Percentiles rank a stretch among this genome's conserved stretches.
These are phyloP conservation scores for Apiospora marii DNA, from an alignment of 2,329 filamentous ascomycete genomes.

Conservation along the genomic window DNA sequence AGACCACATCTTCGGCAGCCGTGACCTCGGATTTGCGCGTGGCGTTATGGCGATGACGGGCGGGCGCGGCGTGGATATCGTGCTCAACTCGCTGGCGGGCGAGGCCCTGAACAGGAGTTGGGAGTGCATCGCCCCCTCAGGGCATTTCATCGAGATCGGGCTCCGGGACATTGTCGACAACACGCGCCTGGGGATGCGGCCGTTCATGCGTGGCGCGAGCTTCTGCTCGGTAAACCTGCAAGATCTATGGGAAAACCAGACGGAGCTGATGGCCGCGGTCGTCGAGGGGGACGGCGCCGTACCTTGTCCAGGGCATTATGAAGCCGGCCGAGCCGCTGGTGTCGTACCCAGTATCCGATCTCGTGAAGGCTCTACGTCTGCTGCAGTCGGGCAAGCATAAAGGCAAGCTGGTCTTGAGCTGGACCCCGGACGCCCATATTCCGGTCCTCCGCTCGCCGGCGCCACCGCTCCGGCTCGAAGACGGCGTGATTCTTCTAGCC, in stretches of 20 bases:
- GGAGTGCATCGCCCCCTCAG: constrained; percentile 26
- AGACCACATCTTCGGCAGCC: constrained; percentile 28
- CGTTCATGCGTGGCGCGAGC: constrained; percentile 30
- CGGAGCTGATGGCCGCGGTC: no score
- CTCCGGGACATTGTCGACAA: constrained; percentile 27
- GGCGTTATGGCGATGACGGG: constrained; percentile 42
- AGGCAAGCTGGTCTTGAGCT: constrained; percentile 28
- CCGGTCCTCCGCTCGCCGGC: constrained; percentile 7
- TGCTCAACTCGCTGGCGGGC: constrained; percentile 52
- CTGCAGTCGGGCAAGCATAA: constrained; percentile 35
- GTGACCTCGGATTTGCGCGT: constrained; percentile 44
- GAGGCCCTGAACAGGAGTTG: constrained; percentile 28
- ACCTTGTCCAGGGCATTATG: constrained; percentile 28
- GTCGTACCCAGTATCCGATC: no score
- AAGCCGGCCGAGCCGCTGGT: constrained; percentile 7
- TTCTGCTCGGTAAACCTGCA: constrained; percentile 25
- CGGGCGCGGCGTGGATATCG: constrained; percentile 48
- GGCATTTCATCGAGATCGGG: constrained; percentile 28
- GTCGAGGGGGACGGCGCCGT: constrained; percentile 25
- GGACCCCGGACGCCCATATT: neutral
- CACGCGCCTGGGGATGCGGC: constrained; percentile 28
- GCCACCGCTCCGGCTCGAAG: constrained; percentile 28
- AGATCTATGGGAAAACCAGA: no score
- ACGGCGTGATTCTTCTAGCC: constrained; percentile 41
- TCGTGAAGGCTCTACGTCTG: constrained; percentile 30